Evolutionary conservation across 345 rosid species (phyloP).

Genomic region (Anastatica hierochuntica): DNA sequence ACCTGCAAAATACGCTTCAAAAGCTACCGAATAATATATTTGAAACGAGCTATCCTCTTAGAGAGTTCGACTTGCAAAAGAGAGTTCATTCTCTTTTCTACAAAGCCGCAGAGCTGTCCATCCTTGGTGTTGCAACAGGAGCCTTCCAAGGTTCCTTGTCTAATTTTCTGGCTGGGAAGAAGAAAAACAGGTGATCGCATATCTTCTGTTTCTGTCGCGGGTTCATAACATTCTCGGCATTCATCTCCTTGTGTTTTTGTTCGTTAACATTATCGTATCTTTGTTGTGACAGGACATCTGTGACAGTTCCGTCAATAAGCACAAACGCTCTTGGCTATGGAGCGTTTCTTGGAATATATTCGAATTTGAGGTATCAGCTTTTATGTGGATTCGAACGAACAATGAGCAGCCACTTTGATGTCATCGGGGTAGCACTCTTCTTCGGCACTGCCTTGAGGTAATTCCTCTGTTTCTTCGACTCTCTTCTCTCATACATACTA

Average conservation of each 20-base stretch:
- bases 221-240: not conserved
- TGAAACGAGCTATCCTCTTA: conserved; percentile 78
- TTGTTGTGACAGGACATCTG: conserved; percentile 51
- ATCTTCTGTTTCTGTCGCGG: not conserved
- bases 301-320: conserved; percentile 62
- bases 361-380: conserved; percentile 76
- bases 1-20: conserved; percentile 86
- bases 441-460: conserved; percentile 85
- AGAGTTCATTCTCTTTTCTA: conserved; percentile 75
- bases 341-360: conserved; percentile 82
- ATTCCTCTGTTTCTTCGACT: conserved; percentile 11
- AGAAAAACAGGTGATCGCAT: conserved; percentile 54
- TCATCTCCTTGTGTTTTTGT: too few relatives aligned
- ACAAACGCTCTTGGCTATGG: conserved; percentile 73
- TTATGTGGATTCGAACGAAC: conserved; percentile 72
- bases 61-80: conserved; percentile 85
- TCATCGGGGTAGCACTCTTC: conserved; percentile 82
- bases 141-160: conserved; percentile 76
- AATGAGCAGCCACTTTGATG: conserved; percentile 73
- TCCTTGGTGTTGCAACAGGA: conserved; percentile 73
- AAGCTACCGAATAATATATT: conserved; percentile 94
- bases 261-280: not conserved
- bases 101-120: conserved; percentile 81
- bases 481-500: not conserved
- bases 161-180: conserved; percentile 53